Conservation (phyloP, 1,284 basidiomycete species). For the Vanrija sp. region DNA sequence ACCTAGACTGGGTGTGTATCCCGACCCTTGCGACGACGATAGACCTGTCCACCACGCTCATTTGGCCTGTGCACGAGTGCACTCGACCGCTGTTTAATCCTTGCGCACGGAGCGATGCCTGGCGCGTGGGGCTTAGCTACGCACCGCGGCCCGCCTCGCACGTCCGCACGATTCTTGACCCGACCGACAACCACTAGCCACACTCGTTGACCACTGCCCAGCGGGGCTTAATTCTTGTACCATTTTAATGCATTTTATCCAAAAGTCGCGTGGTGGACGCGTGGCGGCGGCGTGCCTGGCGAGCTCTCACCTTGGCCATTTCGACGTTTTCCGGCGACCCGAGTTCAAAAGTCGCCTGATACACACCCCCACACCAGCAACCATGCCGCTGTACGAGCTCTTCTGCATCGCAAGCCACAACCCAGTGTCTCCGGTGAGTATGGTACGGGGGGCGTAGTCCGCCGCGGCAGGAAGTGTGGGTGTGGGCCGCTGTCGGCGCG, state of each 20-base stretch:
- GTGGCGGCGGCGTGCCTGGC: not conserved
- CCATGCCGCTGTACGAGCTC: conserved; percentile 49
- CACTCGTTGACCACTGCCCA: too few species aligned
- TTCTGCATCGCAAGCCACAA: conserved; percentile 50
- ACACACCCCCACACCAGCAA: conserved; percentile 1
- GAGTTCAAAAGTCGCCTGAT: not conserved
- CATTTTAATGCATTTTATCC: not conserved
- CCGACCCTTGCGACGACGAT: too few species aligned
- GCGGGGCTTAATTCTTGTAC: too few species aligned
- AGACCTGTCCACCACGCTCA: too few species aligned
- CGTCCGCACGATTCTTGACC: too few species aligned
- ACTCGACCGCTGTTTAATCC: too few species aligned
- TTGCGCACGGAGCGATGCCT: not conserved
- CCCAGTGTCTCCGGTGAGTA: conserved; percentile 42
- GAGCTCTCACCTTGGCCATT: not conserved
- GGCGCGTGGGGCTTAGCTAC: not conserved
- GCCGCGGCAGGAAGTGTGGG: too few species aligned
- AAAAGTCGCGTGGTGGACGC: not conserved
- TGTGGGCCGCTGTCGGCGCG: too few species aligned
- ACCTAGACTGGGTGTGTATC: not conserved
- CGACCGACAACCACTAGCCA: too few species aligned
- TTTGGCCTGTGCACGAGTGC: not conserved
- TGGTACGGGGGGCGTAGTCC: not conserved
- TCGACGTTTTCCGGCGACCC: not conserved
- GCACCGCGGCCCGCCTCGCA: too few species aligned